A percentile compares a stretch with the other conserved stretches of the same genome.
These are phyloP conservation scores for Dactylellina leptospora DNA, from an alignment of 2,329 filamentous ascomycete genomes.

Conservation along the genomic window DNA sequence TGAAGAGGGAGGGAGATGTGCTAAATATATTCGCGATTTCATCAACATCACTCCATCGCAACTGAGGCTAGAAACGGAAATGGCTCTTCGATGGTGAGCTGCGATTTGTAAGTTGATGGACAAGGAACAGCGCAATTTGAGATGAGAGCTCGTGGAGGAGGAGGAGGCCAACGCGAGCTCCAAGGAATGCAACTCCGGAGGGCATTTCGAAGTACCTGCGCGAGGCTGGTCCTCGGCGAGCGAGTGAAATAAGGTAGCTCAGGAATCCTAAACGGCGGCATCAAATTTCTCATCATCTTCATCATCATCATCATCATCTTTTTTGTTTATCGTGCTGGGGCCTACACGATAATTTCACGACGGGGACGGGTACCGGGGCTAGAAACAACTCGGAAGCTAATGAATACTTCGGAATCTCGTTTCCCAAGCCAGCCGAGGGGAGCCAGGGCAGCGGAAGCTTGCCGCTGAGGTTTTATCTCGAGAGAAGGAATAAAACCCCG, in stretches of 20 bases:
- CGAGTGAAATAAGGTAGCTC: conserved; percentile 27
- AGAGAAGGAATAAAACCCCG: no score
- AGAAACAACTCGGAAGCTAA: conserved; percentile 43
- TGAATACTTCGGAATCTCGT: conserved; percentile 35
- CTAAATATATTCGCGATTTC: no score
- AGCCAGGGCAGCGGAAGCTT: conserved; percentile 30
- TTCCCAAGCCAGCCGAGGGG: conserved; percentile 1
- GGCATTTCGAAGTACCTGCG: neutral
- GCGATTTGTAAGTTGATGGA: no score
- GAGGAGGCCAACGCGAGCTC: neutral
- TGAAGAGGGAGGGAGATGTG: no score
- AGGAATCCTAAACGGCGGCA: conserved; percentile 4
- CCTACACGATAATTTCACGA: neutral
- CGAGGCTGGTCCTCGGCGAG: neutral
- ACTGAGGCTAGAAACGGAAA: no score
- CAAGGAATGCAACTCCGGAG: no score
- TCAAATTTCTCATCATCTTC: neutral
- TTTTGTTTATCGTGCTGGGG: conserved; percentile 12
- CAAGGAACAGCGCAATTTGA: no score
- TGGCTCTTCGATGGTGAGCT: no score
- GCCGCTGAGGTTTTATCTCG: conserved; percentile 10
- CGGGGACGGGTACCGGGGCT: conserved; percentile 17
- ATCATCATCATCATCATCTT: neutral
- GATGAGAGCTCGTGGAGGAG: no score
- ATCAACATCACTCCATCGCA: no score